Evolutionary conservation across 257 asterid genomes (phyloP).

Genomic region (Petunia secreta): DNA sequence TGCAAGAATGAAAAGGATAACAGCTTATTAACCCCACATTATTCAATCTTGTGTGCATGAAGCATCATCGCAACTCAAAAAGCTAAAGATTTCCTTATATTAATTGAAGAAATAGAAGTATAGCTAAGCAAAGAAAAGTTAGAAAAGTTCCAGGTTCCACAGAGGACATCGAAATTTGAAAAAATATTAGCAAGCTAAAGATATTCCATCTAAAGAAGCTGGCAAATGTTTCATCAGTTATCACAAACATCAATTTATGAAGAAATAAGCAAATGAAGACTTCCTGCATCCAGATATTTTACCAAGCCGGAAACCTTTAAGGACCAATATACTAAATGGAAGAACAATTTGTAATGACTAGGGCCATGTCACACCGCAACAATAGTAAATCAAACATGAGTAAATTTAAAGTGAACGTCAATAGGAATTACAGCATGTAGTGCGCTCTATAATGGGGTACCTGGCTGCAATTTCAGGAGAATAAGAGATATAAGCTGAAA

Average conservation of each 20-base stretch:
- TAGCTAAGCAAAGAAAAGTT: background rate
- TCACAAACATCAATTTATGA: background rate
- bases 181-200: background rate
- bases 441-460: slow-evolving; percentile 35
- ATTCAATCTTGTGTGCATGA: background rate
- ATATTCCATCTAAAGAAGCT: background rate
- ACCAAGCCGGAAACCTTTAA: background rate
- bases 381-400: slow-evolving; percentile 2
- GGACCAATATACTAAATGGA: slow-evolving; percentile 13
- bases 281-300: background rate
- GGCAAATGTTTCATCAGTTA: background rate
- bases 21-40: background rate
- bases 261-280: slow-evolving; percentile 4
- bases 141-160: background rate
- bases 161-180: background rate
- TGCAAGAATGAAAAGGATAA: slow-evolving; percentile 18
- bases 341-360: background rate
- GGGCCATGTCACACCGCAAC: background rate
- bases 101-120: background rate
- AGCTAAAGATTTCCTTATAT: background rate
- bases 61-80: background rate
- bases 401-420: background rate
- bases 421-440: background rate
- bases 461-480: slow-evolving; percentile 84
- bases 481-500: slow-evolving; percentile 78